These are phyloP conservation scores for Ampelomyces quisqualis DNA, from an alignment of 2,329 filamentous ascomycete genomes.

Conservation along the genomic window DNA sequence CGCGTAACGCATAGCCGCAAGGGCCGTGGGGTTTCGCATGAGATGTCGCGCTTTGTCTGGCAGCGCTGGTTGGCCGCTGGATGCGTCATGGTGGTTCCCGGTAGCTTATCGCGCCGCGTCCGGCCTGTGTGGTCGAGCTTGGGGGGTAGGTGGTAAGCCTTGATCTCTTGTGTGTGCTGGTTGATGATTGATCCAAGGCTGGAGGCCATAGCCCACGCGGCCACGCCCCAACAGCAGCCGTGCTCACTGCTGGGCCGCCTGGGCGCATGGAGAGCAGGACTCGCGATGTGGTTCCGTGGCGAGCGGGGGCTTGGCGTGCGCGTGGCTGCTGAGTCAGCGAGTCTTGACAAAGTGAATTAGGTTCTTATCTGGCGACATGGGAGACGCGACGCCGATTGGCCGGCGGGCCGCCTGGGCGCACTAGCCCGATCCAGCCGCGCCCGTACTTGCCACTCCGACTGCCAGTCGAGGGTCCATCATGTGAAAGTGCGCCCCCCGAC, in stretches of 20 bases:
- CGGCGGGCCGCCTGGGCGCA: neutral
- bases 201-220: too few relatives aligned
- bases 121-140: constrained; percentile 7
- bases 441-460: neutral
- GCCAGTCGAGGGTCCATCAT: neutral
- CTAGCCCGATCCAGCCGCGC: neutral
- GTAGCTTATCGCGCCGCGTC: constrained; percentile 30
- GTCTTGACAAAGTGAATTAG: too few relatives aligned
- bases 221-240: constrained; percentile 10
- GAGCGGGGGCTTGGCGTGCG: constrained; percentile 35
- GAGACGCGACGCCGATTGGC: constrained; percentile 13
- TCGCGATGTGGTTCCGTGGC: constrained; percentile 25
- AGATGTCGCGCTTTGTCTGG: constrained; percentile 38
- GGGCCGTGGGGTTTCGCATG: constrained; percentile 41
- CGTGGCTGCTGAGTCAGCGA: too few relatives aligned
- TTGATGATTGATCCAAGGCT: too few relatives aligned
- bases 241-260: constrained; percentile 4
- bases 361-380: neutral
- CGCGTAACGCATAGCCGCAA: constrained; percentile 36
- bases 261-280: constrained; percentile 6
- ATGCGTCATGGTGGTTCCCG: constrained; percentile 34
- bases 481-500: constrained; percentile 15
- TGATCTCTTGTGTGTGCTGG: too few relatives aligned
- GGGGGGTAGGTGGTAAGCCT: constrained; percentile 20
- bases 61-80: constrained; percentile 15